phyloP scores from a whole-genome alignment of 768 basidiomycete genomes.

The Mycena filopes region DNA sequence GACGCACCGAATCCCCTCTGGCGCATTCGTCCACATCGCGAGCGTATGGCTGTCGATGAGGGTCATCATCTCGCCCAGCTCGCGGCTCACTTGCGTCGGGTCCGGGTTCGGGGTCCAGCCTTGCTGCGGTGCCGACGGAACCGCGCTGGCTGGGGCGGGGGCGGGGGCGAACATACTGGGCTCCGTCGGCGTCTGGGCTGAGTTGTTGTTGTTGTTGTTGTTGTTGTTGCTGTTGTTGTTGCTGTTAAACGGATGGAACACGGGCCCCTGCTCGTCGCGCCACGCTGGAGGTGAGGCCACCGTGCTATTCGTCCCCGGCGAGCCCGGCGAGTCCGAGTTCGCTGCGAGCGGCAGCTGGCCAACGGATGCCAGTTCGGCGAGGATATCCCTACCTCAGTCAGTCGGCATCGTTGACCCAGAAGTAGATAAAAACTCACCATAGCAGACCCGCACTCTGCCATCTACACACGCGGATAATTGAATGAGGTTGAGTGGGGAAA shows the following conservation, averaged over 20 bases:
- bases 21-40: not conserved
- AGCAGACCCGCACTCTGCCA: not conserved
- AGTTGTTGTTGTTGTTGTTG: no score
- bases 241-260: no score
- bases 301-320: no score
- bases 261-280: no score
- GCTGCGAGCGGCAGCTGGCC: constrained; percentile 5
- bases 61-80: constrained; percentile 1
- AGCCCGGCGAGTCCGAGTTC: no score
- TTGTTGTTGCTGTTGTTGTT: no score
- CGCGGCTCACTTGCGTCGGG: not conserved
- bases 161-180: no score
- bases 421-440: not conserved
- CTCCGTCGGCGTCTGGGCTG: no score
- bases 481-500: constrained; percentile 60
- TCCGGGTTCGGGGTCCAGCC: not conserved
- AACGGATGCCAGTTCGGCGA: constrained; percentile 33
- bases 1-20: constrained; percentile 2
- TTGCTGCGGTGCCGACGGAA: no score
- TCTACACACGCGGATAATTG: not conserved
- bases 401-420: not conserved
- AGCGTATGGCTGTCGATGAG: constrained; percentile 6
- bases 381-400: constrained; percentile 25
- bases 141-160: no score
- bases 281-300: no score